Evolutionary conservation across 2,329 filamentous ascomycete genomes (phyloP).

Genomic region (Diplocarpon mali): DNA sequence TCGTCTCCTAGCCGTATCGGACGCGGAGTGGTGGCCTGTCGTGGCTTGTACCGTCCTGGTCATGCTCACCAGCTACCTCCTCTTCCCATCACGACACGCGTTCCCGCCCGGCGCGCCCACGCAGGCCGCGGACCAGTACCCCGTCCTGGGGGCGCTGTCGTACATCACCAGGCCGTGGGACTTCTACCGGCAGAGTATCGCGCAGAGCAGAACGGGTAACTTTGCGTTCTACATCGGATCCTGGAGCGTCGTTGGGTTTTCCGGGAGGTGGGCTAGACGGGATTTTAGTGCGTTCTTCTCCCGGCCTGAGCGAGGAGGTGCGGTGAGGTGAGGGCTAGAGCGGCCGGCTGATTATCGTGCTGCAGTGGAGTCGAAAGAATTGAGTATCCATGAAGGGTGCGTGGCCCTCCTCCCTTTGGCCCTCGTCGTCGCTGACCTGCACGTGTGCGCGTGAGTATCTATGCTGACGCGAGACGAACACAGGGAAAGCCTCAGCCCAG

Average conservation of each 20-base stretch:
- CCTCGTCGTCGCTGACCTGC: too few relatives aligned
- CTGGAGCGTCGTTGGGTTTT: conserved; percentile 34
- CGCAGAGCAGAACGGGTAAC: conserved; percentile 14
- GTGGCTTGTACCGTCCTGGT: not conserved
- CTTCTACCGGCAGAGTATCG: conserved; percentile 31
- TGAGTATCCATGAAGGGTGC: conserved; percentile 35
- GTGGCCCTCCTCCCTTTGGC: not conserved
- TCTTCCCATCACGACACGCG: not conserved
- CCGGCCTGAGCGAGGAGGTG: too few relatives aligned
- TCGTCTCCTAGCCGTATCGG: too few relatives aligned
- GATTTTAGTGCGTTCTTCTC: conserved; percentile 27
- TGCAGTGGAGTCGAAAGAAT: conserved; percentile 30
- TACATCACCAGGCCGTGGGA: conserved; percentile 38
- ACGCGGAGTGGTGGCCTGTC: too few relatives aligned
- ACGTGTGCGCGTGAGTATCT: too few relatives aligned
- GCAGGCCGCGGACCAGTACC: conserved; percentile 13
- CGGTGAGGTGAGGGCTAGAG: too few relatives aligned
- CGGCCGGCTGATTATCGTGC: too few relatives aligned
- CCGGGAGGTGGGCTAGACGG: conserved; percentile 32
- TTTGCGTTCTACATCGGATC: conserved; percentile 32
- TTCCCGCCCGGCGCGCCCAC: not conserved
- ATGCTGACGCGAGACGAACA: too few relatives aligned
- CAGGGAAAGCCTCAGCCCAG: too few relatives aligned
- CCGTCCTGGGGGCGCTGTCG: conserved; percentile 33
- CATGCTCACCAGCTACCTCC: not conserved